Evolutionary conservation across 441 rosid genomes (phyloP).

Genomic region (Breynia disticha): DNA sequence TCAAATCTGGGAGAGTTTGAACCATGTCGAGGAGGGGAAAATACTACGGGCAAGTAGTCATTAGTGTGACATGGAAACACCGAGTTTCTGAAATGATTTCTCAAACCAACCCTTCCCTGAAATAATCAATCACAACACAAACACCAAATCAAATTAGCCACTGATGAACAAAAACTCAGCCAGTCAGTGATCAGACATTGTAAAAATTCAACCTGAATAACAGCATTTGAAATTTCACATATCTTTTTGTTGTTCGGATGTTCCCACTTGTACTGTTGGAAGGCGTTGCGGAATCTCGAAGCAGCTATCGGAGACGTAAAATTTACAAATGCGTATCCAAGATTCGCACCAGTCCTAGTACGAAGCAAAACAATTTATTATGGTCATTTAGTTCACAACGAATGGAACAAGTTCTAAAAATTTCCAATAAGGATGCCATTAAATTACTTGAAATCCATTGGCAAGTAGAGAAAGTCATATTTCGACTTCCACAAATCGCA

Average conservation of each 20-base stretch:
- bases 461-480: slow-evolving; percentile 9
- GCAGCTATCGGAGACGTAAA: slow-evolving; percentile 38
- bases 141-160: too few relatives aligned
- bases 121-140: too few relatives aligned
- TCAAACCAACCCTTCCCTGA: slow-evolving; percentile 40
- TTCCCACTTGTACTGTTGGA: slow-evolving; percentile 19
- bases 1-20: too few relatives aligned
- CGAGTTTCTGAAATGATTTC: slow-evolving; percentile 22
- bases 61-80: slow-evolving; percentile 33
- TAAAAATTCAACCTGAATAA: slow-evolving; percentile 14
- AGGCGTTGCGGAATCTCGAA: slow-evolving; percentile 15
- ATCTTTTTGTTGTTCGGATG: too few relatives aligned
- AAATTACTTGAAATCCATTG: slow-evolving; percentile 43
- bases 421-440: too few relatives aligned
- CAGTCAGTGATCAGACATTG: too few relatives aligned
- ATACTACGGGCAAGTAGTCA: slow-evolving; percentile 34
- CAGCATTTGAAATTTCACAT: slow-evolving; percentile 17
- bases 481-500: slow-evolving; percentile 17
- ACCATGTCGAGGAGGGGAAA: slow-evolving; percentile 12
- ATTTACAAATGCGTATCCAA: slow-evolving; percentile 58
- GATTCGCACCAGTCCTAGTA: slow-evolving; percentile 25
- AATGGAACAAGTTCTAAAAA: too few relatives aligned
- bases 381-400: too few relatives aligned
- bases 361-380: too few relatives aligned
- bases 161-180: too few relatives aligned